These are phyloP conservation scores for Lipomyces yamadae DNA, from an alignment of 805 yeast species.

Conservation along the genomic window DNA sequence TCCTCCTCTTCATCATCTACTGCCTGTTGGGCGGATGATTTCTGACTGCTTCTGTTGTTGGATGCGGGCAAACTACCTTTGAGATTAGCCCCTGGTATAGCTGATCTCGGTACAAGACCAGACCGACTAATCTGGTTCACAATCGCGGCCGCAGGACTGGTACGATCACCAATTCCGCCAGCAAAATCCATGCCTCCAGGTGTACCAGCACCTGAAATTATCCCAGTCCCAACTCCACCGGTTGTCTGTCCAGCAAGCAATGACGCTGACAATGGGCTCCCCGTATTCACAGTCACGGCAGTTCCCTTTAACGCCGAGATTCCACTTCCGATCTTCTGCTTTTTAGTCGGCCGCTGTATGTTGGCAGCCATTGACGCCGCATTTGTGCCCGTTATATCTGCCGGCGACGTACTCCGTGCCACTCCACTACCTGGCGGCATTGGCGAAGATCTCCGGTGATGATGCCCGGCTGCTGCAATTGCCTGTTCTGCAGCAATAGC, in stretches of 20 bases:
- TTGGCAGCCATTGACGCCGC: constrained; percentile 12
- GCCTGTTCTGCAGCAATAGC: constrained; percentile 40
- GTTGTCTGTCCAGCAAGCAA: background rate
- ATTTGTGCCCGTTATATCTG: constrained; percentile 5
- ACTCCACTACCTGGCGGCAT: background rate
- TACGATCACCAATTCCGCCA: constrained; percentile 11
- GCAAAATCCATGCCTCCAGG: background rate
- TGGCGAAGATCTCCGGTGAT: background rate
- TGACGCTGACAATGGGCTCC: constrained; percentile 5
- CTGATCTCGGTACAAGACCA: constrained; percentile 27
- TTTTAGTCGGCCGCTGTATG: constrained; percentile 13
- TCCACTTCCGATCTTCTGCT: constrained; percentile 17
- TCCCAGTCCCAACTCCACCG: background rate
- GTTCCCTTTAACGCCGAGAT: constrained; percentile 6
- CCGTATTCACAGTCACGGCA: constrained; percentile 1
- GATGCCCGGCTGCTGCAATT: background rate
- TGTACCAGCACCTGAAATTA: background rate
- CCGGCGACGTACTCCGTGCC: constrained; percentile 3
- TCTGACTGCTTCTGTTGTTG: constrained; percentile 2
- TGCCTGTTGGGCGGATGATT: constrained; percentile 6
- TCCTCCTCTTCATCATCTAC: constrained; percentile 33
- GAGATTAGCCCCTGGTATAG: constrained; percentile 17
- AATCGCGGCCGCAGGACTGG: constrained; percentile 24
- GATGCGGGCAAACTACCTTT: background rate
- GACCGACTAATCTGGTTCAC: constrained; percentile 27